Evolutionary conservation across 1,284 basidiomycete species (phyloP).

Genomic region (Puccinia polysora): DNA sequence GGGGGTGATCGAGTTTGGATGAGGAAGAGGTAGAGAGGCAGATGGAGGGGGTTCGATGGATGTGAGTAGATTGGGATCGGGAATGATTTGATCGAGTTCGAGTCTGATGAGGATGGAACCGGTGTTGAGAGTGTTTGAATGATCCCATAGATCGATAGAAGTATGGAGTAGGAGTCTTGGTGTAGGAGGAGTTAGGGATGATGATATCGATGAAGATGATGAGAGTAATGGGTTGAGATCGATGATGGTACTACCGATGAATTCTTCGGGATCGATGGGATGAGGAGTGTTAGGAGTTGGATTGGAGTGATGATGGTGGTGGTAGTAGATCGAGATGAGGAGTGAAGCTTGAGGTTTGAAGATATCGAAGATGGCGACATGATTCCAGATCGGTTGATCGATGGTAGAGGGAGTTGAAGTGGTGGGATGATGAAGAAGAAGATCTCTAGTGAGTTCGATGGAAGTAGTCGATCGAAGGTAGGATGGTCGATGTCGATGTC

Average conservation of each 20-base stretch:
- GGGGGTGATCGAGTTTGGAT: too few species aligned
- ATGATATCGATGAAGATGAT: not conserved
- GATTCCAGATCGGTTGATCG: slow-evolving; percentile 53
- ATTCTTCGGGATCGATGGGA: slow-evolving; percentile 52
- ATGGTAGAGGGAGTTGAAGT: slow-evolving; percentile 47
- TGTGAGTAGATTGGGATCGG: too few species aligned
- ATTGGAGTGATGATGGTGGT: slow-evolving; percentile 44
- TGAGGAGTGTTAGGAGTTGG: not conserved
- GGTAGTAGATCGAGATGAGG: slow-evolving; percentile 54
- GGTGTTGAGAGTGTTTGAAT: not conserved
- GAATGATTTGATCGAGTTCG: slow-evolving; percentile 18
- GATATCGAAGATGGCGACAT: slow-evolving; percentile 54
- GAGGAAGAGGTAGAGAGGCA: slow-evolving; percentile 44
- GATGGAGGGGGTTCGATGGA: slow-evolving; percentile 36
- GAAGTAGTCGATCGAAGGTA: slow-evolving; percentile 51
- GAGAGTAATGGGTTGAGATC: slow-evolving; percentile 46
- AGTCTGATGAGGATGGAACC: slow-evolving; percentile 20
- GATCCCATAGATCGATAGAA: slow-evolving; percentile 46
- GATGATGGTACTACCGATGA: slow-evolving; percentile 53
- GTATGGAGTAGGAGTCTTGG: slow-evolving; percentile 44
- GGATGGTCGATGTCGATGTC: slow-evolving; percentile 48
- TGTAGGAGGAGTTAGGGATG: not conserved
- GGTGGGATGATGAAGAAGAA: slow-evolving; percentile 44
- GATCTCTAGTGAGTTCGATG: slow-evolving; percentile 54
- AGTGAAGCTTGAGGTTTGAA: slow-evolving; percentile 52